A percentile compares a stretch with the other conserved stretches of the same genome.
These are phyloP conservation scores for Rutstroemia sp. DNA, from an alignment of 2,329 filamentous ascomycete species.

Conservation along the genomic window DNA sequence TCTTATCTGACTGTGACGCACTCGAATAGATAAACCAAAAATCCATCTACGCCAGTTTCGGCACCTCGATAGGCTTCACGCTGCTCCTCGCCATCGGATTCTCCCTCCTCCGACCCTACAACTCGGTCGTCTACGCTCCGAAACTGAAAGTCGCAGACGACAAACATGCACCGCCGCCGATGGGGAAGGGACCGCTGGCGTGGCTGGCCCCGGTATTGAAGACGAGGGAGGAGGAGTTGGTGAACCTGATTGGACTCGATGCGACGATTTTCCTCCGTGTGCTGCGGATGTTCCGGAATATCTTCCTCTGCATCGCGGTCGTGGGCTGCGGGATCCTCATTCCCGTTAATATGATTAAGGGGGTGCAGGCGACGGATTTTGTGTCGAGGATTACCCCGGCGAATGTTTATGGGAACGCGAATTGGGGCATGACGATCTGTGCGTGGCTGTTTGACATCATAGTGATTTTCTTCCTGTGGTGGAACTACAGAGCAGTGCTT, in stretches of 20 bases:
- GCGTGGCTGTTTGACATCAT: constrained; percentile 65
- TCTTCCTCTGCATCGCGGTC: constrained; percentile 67
- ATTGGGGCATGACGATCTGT: constrained; percentile 53
- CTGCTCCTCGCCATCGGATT: constrained; percentile 69
- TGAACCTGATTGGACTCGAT: constrained; percentile 83
- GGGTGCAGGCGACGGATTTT: constrained; percentile 29
- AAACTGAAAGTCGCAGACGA: constrained; percentile 89
- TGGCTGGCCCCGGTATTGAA: constrained; percentile 76
- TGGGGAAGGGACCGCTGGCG: constrained; percentile 80
- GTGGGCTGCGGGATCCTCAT: constrained; percentile 72
- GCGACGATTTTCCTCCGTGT: constrained; percentile 87
- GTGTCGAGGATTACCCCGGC: constrained; percentile 54
- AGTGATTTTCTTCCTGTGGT: constrained; percentile 77
- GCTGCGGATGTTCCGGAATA: constrained; percentile 83
- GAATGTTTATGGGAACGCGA: constrained; percentile 42
- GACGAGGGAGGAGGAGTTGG: constrained; percentile 68
- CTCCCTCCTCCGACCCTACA: constrained; percentile 83
- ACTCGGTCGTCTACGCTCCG: constrained; percentile 88
- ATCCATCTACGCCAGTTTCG: constrained; percentile 72
- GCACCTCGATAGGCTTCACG: constrained; percentile 71
- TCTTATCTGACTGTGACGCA: background rate
- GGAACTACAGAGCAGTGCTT: constrained; percentile 73
- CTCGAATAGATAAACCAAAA: constrained; percentile 31
- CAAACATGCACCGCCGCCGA: constrained; percentile 77
- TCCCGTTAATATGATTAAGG: constrained; percentile 62